phyloP scores from a whole-genome alignment of 345 rosid species.

The Excoecaria agallocha region DNA sequence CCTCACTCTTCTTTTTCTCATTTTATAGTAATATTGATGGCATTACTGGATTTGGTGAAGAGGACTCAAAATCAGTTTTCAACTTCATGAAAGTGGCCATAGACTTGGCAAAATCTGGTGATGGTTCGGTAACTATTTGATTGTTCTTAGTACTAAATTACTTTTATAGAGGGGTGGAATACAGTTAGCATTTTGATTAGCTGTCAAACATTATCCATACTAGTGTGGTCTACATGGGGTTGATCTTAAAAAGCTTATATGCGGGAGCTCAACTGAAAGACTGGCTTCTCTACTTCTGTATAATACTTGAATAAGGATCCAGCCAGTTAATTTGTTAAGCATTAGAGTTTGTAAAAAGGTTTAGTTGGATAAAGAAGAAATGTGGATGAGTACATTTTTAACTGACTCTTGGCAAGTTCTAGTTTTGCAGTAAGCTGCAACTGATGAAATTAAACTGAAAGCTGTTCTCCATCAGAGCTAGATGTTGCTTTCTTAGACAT shows the following conservation, averaged over 20 bases:
- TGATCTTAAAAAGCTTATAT: background rate
- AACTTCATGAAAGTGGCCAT: conserved; percentile 60
- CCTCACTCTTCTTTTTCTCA: background rate
- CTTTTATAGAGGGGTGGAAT: background rate
- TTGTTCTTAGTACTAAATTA: conserved; percentile 9
- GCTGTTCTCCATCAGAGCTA: background rate
- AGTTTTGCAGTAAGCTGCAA: background rate
- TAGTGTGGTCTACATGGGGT: background rate
- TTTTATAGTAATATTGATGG: conserved; percentile 72
- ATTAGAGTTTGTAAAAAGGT: background rate
- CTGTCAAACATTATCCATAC: background rate
- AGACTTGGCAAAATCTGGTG: conserved; percentile 57
- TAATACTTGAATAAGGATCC: background rate
- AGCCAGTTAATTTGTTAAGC: background rate
- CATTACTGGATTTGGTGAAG: conserved; percentile 69
- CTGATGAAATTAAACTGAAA: background rate
- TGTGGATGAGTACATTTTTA: background rate
- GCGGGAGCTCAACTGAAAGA: background rate
- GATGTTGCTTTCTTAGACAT: background rate
- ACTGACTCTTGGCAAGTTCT: background rate
- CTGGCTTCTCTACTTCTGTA: background rate
- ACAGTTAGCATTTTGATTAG: background rate
- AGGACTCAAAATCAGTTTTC: conserved; percentile 48
- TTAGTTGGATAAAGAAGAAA: background rate
- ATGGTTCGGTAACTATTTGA: conserved; percentile 43